Evolutionary conservation across 2,329 filamentous ascomycete species (phyloP).

Genomic region (Penicillium sp.): DNA sequence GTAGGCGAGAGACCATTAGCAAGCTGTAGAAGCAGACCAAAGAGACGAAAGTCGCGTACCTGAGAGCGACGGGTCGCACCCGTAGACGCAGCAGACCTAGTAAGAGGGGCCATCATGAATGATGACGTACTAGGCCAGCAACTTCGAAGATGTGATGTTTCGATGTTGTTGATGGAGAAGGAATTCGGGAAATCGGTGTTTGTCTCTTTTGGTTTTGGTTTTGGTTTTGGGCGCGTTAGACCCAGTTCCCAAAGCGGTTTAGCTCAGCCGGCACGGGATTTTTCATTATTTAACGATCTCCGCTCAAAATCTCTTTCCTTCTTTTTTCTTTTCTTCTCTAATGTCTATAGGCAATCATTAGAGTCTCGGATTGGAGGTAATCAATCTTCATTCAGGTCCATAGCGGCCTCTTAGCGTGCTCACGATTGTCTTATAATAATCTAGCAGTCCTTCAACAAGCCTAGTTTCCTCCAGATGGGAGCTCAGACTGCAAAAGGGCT

Average conservation of each 20-base stretch:
- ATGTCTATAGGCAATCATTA: conserved; percentile 84
- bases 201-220: conserved; percentile 32
- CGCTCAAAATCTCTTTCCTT: conserved; percentile 16
- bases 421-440: conserved; percentile 88
- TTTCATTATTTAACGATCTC: conserved; percentile 24
- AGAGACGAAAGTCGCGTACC: conserved; percentile 11
- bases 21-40: conserved; percentile 7
- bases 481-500: conserved; percentile 50
- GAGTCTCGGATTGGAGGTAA: conserved; percentile 92
- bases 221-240: conserved; percentile 32
- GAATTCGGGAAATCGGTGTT: conserved; percentile 22
- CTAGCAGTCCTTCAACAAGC: conserved; percentile 69
- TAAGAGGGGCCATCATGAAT: conserved; percentile 39
- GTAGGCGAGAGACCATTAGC: conserved; percentile 12
- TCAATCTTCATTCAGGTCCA: conserved; percentile 92
- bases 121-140: conserved; percentile 2
- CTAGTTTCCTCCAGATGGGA: conserved; percentile 54
- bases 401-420: conserved; percentile 85
- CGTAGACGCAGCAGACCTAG: conserved; percentile 30
- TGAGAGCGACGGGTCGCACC: conserved; percentile 14
- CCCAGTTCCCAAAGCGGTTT: conserved; percentile 25
- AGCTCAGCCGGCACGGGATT: conserved; percentile 31
- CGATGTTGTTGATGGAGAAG: conserved; percentile 17
- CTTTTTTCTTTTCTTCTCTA: conserved; percentile 44
- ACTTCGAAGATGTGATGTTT: not conserved